Base-by-base conservation (phyloP, 345 rosid species). In the Pugionium cornutum region DNA sequence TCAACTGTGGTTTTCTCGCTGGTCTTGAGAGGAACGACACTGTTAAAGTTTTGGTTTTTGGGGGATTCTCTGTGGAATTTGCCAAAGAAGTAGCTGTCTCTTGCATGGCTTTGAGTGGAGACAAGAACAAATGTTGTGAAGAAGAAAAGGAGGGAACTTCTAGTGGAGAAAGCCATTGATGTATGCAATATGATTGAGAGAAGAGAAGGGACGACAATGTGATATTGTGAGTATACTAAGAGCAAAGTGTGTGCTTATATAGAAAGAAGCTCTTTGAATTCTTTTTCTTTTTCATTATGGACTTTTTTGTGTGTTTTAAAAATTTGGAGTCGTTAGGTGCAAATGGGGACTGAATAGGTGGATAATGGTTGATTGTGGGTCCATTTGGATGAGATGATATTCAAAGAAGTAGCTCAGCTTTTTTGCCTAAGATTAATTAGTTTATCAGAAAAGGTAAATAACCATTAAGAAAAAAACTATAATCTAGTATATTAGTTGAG, bases 21-120 rank as follows among this genome's bases (percentile, higher is more conserved):
- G 50, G 75, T 64, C 57, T 69, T 54, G n/a, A 69, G 60, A 57
- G 78, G 72, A 51, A 53, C 29, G 44, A 53, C 58, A 53, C 4
- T 62, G 64, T 64, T 68, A 26, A n/a, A n/a, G n/a, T n/a, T n/a
- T n/a, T n/a, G n/a, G n/a, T n/a, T n/a, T n/a, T 75, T 61, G 46
- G 60, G 39, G 26, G 68, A 6, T 33, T 68, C 40, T 75, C 78
- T 70, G 26, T 69, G 67, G 67, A 37, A 69, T 50, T 77, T 80
- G 35, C 77, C 76, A 58, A 77, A 80, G 72, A 80, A 77, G 45
- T 61, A 66, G 69, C 76, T 71, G n/a, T 75, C 74, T 68, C 79
- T 77, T 11, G 76, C 81, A 41, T 72, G 77, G 65, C 58, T 69
- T 36, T 68, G 77, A 35, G 75, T 63, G 41, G 73, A 75, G 50